Base-by-base conservation (phyloP, 208 protist species). In the Tritrichomonas foetus region DNA sequence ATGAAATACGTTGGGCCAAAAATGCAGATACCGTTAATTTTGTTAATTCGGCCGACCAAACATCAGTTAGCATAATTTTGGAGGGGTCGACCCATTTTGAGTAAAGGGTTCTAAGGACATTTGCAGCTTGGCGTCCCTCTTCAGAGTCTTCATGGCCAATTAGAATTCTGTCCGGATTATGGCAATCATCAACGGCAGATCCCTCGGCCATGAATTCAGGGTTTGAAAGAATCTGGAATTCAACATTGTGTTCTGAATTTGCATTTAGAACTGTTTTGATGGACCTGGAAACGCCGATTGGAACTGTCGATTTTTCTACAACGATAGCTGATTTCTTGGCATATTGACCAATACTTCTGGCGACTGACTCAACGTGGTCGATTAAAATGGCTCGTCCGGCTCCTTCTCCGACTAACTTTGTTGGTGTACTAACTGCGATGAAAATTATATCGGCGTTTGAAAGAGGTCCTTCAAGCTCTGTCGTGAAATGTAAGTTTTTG, bases 161-260 rank as follows among this genome's bases (percentile, higher is more conserved):
- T 22, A 99, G 96, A 25, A 99, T 98, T 92, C 98, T 96, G 95
- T 99, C 98, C 2, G 98, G 98, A 22, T 97, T 93, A n/a, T 96
- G 50, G 11, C 99, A 95, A 94, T 99, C 97, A n/a, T 93, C 75
- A 55, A 99, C 97, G 93, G 97, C 97, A n/a, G 96, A 98, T 92
- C 97, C 98, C 96, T 99, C 98, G 20, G 98, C 97, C 0, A 99
- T 95, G 95, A 99, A 99, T 96, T 99, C 98, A 1, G 98, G 98
- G 96, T 99, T 99, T 94, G 97, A 98, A 14, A 99, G 95, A 55
- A 99, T 96, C 80, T 97, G 93, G 95, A 98, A 98, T 33, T 93
- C 50, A 36, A 95, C 80, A 0, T 57, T 16, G 78, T 95, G 69
- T 25, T 94, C 93, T n/a, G 64, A 69, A 5, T 69, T 95, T 33